A percentile compares a stretch with the other conserved stretches of the same genome.
Conservation (phyloP, 345 rosid genomes). For the Arabidopsis arenosa region DNA sequence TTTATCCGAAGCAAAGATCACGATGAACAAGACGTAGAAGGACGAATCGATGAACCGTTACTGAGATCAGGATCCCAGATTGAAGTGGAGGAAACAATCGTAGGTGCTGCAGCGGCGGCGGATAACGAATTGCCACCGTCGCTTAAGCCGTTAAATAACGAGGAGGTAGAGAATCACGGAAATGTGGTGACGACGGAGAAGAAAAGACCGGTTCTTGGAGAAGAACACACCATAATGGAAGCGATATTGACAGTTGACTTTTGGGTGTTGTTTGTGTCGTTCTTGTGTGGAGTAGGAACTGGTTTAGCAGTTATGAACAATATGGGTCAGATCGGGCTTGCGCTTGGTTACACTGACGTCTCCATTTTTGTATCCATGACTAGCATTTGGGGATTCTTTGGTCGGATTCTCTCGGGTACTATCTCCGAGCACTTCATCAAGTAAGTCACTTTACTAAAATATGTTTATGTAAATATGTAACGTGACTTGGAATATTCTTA, state of each 20-base stretch:
- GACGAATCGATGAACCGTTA: conserved; percentile 50
- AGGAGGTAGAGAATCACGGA: conserved; percentile 23
- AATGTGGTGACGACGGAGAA: conserved; percentile 17
- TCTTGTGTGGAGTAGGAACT: conserved; percentile 63
- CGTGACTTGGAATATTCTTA: conserved; percentile 16
- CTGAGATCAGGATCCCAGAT: conserved; percentile 40
- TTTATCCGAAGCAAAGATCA: conserved; percentile 20
- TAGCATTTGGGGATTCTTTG: conserved; percentile 72
- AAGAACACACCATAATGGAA: conserved; percentile 58
- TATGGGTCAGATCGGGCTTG: conserved; percentile 68
- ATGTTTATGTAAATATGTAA: background rate
- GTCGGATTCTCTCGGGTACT: conserved; percentile 59
- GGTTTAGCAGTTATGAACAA: conserved; percentile 66
- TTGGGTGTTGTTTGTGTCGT: conserved; percentile 65
- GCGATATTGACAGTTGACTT: conserved; percentile 54
- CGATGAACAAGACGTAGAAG: conserved; percentile 46
- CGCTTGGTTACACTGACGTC: conserved; percentile 59
- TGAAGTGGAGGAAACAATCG: conserved; percentile 25
- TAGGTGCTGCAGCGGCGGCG: conserved; percentile 31
- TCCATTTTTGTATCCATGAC: conserved; percentile 62
- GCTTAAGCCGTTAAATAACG: conserved; percentile 24
- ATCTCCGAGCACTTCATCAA: conserved; percentile 55
- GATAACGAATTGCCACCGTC: conserved; percentile 39
- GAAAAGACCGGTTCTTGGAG: conserved; percentile 51
- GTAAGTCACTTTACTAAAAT: conserved; percentile 43